Percentiles rank a stretch among this genome's conserved stretches.
Conservation (phyloP, 2,329 filamentous ascomycete species). For the Phialophora chinensis region DNA sequence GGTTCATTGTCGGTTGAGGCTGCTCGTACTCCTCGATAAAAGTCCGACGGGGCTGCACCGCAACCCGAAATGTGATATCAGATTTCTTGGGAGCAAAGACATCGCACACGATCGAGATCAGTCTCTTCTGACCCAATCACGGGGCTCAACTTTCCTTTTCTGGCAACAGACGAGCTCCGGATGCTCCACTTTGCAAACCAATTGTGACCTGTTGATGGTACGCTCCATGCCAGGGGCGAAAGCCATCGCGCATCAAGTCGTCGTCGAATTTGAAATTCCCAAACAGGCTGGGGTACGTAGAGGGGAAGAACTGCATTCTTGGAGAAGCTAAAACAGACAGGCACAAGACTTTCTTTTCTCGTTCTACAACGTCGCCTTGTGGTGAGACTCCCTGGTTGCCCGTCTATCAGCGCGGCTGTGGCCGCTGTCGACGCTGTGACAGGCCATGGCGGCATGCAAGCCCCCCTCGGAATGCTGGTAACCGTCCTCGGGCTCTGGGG, state of each 20-base stretch:
- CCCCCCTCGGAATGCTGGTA: neutral
- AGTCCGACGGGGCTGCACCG: slow-evolving; percentile 10
- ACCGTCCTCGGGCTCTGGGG: neutral
- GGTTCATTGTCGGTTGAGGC: neutral
- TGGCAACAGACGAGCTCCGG: neutral
- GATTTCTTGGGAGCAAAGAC: neutral
- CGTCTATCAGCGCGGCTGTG: slow-evolving; percentile 12
- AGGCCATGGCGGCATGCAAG: neutral
- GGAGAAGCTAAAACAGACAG: neutral
- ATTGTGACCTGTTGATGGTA: neutral
- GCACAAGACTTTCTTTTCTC: neutral
- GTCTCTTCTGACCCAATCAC: slow-evolving; percentile 8
- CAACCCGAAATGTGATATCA: slow-evolving; percentile 18
- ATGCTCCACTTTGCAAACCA: neutral
- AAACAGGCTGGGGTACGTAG: neutral
- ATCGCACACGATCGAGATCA: slow-evolving; percentile 16
- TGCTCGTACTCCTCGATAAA: neutral
- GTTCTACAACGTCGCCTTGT: slow-evolving; percentile 1
- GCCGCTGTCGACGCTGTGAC: slow-evolving; percentile 14
- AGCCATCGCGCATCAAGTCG: neutral
- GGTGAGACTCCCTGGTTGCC: neutral
- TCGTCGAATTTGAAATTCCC: neutral
- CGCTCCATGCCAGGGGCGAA: neutral
- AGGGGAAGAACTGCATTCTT: neutral
- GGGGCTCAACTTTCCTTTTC: slow-evolving; percentile 8